Evolutionary conservation across 2,329 filamentous ascomycete genomes (phyloP).

Genomic region (Xylaria sp.): DNA sequence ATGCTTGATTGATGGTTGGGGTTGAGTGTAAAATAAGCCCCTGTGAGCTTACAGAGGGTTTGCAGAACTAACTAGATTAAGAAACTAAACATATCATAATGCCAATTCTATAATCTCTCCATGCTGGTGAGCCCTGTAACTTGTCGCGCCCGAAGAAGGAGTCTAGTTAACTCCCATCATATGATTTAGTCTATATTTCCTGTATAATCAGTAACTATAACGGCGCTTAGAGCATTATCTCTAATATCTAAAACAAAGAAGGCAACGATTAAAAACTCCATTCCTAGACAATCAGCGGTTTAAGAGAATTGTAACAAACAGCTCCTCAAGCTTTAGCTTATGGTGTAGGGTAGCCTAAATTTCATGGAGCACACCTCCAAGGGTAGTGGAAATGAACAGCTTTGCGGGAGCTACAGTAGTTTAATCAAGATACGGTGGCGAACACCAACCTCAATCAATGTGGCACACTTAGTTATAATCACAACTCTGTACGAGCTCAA

Average conservation of each 20-base stretch:
- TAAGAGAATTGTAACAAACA: background rate
- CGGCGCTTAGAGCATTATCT: background rate
- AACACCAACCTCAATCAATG: background rate
- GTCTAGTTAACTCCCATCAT: background rate
- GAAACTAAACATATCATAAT: background rate
- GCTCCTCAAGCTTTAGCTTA: background rate
- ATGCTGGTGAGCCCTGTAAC: background rate
- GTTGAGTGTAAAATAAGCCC: background rate
- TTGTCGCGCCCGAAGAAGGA: background rate
- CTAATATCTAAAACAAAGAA: background rate
- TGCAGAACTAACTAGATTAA: background rate
- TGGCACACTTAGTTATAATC: background rate
- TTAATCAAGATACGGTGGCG: background rate
- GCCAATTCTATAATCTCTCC: too few relatives aligned
- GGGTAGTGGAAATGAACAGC: background rate
- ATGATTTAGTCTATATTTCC: background rate
- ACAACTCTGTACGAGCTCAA: background rate
- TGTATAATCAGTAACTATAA: background rate
- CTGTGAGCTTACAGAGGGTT: background rate
- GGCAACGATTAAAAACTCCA: too few relatives aligned
- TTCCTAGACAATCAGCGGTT: background rate
- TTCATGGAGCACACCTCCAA: background rate
- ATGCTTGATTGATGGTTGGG: background rate
- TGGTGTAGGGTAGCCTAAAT: background rate
- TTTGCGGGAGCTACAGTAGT: background rate